Percentiles rank a stretch among this genome's conserved stretches.
These are phyloP conservation scores for Mycena pura DNA, from an alignment of 768 basidiomycete species.

Conservation along the genomic window DNA sequence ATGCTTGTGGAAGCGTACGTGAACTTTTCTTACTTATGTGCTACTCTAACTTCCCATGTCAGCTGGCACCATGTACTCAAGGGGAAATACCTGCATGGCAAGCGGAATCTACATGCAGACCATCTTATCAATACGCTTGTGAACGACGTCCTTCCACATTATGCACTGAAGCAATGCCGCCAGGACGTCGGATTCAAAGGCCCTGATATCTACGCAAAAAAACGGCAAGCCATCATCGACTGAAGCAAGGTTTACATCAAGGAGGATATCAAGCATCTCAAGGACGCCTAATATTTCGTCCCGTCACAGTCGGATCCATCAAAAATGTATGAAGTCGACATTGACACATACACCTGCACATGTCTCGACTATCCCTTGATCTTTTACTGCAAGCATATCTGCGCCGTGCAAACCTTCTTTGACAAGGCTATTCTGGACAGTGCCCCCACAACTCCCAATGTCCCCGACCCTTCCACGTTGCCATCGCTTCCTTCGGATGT, in stretches of 20 bases:
- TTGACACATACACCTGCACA: background rate
- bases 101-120: constrained; percentile 30
- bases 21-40: background rate
- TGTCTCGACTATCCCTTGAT: background rate
- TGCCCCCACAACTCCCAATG: background rate
- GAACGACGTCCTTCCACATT: constrained; percentile 25
- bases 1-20: constrained; percentile 35
- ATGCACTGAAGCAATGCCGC: constrained; percentile 21
- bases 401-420: background rate
- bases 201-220: constrained; percentile 22
- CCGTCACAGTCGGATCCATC: background rate
- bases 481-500: background rate
- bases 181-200: constrained; percentile 33
- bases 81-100: constrained; percentile 30
- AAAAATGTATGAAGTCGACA: background rate
- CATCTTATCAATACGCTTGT: constrained; percentile 29
- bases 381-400: background rate
- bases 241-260: background rate
- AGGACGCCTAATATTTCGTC: background rate
- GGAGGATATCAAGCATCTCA: background rate
- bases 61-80: constrained; percentile 36
- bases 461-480: background rate
- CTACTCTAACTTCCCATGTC: background rate
- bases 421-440: background rate
- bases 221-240: constrained; percentile 7